Percentiles rank a stretch among this genome's conserved stretches.
phyloP scores from a whole-genome alignment of 768 basidiomycete genomes.

The Amanita polypyramis region DNA sequence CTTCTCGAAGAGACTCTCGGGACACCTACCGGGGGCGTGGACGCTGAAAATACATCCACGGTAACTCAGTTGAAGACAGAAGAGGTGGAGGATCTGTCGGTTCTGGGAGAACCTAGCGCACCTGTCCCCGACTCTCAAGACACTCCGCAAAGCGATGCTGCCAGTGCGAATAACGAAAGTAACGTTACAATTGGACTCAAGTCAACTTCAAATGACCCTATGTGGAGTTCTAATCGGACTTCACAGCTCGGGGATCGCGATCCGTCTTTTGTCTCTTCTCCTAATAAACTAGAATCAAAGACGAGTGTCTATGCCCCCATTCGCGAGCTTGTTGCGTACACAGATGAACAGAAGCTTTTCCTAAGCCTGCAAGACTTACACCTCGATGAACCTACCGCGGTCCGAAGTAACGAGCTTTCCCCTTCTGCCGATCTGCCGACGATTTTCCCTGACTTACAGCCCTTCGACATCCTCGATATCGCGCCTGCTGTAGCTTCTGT shows the following conservation, averaged over 20 bases:
- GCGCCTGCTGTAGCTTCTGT: conserved; percentile 20
- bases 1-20: conserved; percentile 52
- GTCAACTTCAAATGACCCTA: conserved; percentile 43
- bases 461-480: conserved; percentile 45
- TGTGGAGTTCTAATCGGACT: conserved; percentile 33
- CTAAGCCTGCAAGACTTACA: conserved; percentile 34
- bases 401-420: conserved; percentile 16
- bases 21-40: conserved; percentile 15
- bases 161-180: conserved; percentile 3
- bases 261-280: conserved; percentile 15
- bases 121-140: conserved; percentile 11
- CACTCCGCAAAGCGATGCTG: conserved; percentile 13
- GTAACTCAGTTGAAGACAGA: conserved; percentile 11
- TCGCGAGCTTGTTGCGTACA: conserved; percentile 53
- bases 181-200: conserved; percentile 34
- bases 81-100: conserved; percentile 7
- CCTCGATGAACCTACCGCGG: conserved; percentile 9
- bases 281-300: conserved; percentile 33
- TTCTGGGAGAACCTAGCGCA: background rate
- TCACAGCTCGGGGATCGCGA: conserved; percentile 31
- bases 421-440: conserved; percentile 41
- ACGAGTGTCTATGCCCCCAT: conserved; percentile 41
- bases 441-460: conserved; percentile 80
- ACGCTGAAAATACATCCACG: conserved; percentile 12
- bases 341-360: conserved; percentile 43